phyloP scores from a whole-genome alignment of 2,329 filamentous ascomycete species.

The Clonostachys chloroleuca region DNA sequence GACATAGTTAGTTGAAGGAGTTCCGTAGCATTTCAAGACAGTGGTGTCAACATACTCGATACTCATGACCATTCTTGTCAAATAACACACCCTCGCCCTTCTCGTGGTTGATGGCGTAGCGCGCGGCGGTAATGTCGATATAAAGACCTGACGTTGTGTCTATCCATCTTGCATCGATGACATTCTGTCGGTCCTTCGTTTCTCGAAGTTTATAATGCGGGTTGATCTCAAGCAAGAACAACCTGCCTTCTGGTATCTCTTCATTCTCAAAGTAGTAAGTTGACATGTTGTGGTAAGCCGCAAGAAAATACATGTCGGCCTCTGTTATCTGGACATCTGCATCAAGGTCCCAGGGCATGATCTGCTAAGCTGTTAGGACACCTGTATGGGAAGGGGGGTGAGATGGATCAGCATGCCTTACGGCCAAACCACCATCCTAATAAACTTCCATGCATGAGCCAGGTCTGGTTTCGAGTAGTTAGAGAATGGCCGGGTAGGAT shows the following conservation, averaged over 20 bases:
- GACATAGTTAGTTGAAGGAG: neutral
- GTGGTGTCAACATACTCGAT: conserved; percentile 23
- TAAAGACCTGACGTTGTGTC: conserved; percentile 40
- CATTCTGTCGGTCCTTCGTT: conserved; percentile 29
- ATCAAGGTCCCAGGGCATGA: conserved; percentile 75
- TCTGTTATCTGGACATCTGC: conserved; percentile 71
- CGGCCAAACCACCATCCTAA: conserved; percentile 86
- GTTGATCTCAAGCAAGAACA: conserved; percentile 45
- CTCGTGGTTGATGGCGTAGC: conserved; percentile 39
- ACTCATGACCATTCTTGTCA: conserved; percentile 47
- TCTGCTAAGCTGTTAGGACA: conserved; percentile 26
- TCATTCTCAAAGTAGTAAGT: conserved; percentile 36
- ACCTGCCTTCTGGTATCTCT: conserved; percentile 27
- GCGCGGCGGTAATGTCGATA: conserved; percentile 45
- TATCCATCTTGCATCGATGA: conserved; percentile 44
- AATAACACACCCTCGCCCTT: conserved; percentile 38
- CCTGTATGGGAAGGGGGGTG: neutral
- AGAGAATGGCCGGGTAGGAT: too few relatives aligned
- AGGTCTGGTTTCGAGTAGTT: conserved; percentile 46
- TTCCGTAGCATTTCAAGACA: neutral
- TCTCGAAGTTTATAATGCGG: conserved; percentile 32
- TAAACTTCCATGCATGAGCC: conserved; percentile 81
- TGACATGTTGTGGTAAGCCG: conserved; percentile 60
- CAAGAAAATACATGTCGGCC: conserved; percentile 61
- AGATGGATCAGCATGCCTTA: conserved; percentile 21